Evolutionary conservation across 2,329 filamentous ascomycete genomes (phyloP), one percentile per base, ranked within the genome.

Genomic region (Cordyceps militaris): DNA sequence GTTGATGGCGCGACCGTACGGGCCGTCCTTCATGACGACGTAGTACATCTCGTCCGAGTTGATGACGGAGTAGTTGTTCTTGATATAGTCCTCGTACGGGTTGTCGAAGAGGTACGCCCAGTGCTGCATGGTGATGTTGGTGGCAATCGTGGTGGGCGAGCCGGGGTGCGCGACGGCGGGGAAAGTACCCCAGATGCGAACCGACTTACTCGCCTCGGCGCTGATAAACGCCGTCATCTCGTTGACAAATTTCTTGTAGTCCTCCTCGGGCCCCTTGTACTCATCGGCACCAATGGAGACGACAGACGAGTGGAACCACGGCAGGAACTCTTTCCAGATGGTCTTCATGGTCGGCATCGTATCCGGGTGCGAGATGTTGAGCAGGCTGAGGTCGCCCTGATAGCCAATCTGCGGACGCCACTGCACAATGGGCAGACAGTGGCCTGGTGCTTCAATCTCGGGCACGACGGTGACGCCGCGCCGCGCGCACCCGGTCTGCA

Each of bases 371-470:
- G 64, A 64, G 7, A 68, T 59, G 42, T 69, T 67, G 5, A 85
- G 67, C 53, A 83, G 68, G 47, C 79, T 80, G 4, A 76, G 66
- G 56, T 79, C 75, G 13, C 60, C 65, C 3, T 68, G 65, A 11
- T 82, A 68, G 0, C 75, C 80, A 16, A 84, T 66, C 60, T 83
- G 74, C 0, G 81, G 81, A 60, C 78, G 81, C 81, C 82, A 85
- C 62, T 84, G 80, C 0, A 78, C 78, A 24, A 85, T 75, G 5
- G 76, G 75, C 1, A 85, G 67, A 1, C 78, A 76, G 60, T 85
- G 82, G 0, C 81, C 82, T 0, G 82, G 82, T 0, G 80, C 74
- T 64, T 85, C 82, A 24, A 85, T 82, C 65, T 85, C 82, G 0
- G 82, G 81, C 4, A 84, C 72, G 1, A 85, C 69, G 0, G 81